A percentile compares a stretch with the other conserved stretches of the same genome.
These are phyloP conservation scores for Ceratobasidium sp. DNA, from an alignment of 1,284 basidiomycete species.

Conservation along the genomic window DNA sequence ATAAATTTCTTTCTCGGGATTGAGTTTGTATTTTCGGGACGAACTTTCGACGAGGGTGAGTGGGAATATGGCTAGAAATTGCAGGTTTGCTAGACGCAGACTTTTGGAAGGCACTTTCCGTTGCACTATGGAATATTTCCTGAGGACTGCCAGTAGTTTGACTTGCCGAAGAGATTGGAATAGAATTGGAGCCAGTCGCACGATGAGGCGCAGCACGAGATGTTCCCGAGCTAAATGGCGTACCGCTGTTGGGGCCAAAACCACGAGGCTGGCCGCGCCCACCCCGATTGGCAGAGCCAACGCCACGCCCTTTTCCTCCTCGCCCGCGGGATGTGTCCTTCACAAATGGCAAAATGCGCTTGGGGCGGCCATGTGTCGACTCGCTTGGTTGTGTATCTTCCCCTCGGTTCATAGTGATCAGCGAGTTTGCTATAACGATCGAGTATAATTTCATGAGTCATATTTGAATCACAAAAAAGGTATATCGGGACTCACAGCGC, in stretches of 20 bases:
- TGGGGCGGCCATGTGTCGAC: constrained; percentile 21
- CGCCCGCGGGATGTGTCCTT: constrained; percentile 25
- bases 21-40: background rate
- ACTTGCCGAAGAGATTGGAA: background rate
- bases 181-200: background rate
- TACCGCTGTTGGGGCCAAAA: background rate
- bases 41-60: constrained; percentile 5
- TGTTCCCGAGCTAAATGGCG: background rate
- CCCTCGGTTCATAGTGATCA: background rate
- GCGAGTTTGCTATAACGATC: background rate
- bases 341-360: constrained; percentile 19
- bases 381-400: constrained; percentile 34
- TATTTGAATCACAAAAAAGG: background rate
- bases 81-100: background rate
- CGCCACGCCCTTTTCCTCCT: background rate
- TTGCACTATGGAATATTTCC: background rate
- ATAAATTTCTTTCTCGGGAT: background rate
- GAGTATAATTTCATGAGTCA: background rate
- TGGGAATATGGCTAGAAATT: background rate
- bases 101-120: background rate
- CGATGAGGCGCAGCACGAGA: background rate
- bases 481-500: background rate
- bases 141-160: background rate
- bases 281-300: no score
- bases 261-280: background rate